A percentile compares a stretch with the other conserved stretches of the same genome.
These are phyloP conservation scores for Irpex rosettiformis DNA, from an alignment of 1,284 basidiomycete genomes.

Conservation along the genomic window DNA sequence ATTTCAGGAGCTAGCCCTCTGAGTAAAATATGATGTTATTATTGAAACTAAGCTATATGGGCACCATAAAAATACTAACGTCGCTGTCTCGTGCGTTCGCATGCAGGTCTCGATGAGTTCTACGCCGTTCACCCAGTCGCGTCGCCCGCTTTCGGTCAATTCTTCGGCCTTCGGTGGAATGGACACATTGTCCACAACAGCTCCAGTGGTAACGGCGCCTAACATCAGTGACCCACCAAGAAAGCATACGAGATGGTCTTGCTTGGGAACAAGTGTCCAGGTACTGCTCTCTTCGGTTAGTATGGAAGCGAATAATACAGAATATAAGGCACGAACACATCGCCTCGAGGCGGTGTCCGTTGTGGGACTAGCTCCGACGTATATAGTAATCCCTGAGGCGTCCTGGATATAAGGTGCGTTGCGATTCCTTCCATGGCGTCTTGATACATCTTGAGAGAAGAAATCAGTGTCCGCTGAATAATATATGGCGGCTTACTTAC, in stretches of 20 bases:
- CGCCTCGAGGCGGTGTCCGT: constrained; percentile 33
- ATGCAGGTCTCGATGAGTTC: constrained; percentile 88
- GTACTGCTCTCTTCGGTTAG: constrained; percentile 35
- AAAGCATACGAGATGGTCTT: constrained; percentile 97
- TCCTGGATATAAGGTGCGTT: constrained; percentile 61
- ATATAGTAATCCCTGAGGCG: constrained; percentile 57
- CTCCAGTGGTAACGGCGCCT: constrained; percentile 74
- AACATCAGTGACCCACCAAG: constrained; percentile 89
- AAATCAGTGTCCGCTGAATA: neutral
- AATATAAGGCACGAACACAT: constrained; percentile 37
- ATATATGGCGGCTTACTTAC: constrained; percentile 37
- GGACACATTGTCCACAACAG: constrained; percentile 44
- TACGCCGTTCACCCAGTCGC: constrained; percentile 82
- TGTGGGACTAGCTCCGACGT: constrained; percentile 80
- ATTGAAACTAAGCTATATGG: neutral
- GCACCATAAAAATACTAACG: constrained; percentile 45
- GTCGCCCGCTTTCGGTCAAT: constrained; percentile 51
- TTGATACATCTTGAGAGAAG: constrained; percentile 71
- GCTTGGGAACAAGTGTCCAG: constrained; percentile 79
- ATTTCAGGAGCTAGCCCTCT: constrained; percentile 86
- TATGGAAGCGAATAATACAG: constrained; percentile 2
- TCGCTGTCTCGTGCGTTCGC: constrained; percentile 82
- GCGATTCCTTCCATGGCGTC: constrained; percentile 83
- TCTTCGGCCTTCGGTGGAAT: constrained; percentile 58
- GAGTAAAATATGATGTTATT: constrained; percentile 3